Evolutionary conservation across 345 rosid species (phyloP).

Genomic region (Anacardium occidentale): DNA sequence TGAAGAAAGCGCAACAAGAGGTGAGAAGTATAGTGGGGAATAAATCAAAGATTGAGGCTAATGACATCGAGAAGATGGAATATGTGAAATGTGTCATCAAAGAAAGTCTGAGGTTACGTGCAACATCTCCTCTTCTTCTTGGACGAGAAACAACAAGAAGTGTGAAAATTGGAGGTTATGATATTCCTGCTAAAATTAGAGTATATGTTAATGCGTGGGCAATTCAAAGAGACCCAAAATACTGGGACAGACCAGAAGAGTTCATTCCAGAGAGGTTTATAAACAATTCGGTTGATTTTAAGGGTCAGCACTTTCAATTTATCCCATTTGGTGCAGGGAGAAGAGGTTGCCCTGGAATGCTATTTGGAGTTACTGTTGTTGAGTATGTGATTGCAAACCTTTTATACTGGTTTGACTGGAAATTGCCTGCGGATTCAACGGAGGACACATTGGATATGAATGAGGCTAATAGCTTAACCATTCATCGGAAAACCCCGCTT

Average conservation of each 20-base stretch:
- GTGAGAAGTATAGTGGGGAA: background rate
- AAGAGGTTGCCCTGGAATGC: constrained; percentile 3
- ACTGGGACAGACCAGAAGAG: constrained; percentile 9
- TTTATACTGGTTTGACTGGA: constrained; percentile 9
- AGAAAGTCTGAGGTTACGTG: background rate
- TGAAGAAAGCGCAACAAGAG: constrained; percentile 13
- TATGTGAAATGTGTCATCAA: constrained; percentile 6
- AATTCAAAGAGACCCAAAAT: constrained; percentile 7
- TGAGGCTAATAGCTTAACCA: background rate
- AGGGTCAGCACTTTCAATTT: background rate
- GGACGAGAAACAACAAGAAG: background rate
- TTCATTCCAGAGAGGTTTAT: constrained; percentile 6
- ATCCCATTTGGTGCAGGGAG: constrained; percentile 9
- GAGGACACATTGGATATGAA: constrained; percentile 9
- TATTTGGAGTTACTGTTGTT: background rate
- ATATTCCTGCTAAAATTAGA: background rate
- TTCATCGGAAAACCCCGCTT: constrained; percentile 8
- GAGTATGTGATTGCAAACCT: constrained; percentile 1
- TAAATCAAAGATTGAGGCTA: background rate
- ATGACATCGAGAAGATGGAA: background rate
- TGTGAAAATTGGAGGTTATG: background rate
- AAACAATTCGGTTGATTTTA: background rate
- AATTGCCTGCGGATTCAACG: background rate
- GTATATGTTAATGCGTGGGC: background rate
- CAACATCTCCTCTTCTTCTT: background rate